Conservation (phyloP, 208 protist genomes). For the Balamuthia mandrillaris region DNA sequence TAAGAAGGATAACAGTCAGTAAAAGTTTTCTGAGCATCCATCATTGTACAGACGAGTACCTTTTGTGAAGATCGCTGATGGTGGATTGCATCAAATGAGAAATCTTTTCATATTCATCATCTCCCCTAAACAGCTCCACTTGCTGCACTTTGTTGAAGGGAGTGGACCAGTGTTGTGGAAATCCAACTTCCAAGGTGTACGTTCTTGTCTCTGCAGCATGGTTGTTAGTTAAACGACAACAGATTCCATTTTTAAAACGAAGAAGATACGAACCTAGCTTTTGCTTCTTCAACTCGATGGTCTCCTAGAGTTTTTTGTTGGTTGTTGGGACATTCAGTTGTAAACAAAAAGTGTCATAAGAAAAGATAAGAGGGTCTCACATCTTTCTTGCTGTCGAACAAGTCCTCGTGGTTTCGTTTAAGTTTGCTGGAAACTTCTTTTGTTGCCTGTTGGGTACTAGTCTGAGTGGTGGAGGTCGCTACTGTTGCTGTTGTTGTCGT, state of each 20-base stretch:
- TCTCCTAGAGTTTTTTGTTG: background rate
- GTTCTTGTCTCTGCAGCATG: background rate
- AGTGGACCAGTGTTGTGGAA: background rate
- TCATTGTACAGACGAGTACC: no score
- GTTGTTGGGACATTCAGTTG: background rate
- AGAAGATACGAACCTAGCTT: background rate
- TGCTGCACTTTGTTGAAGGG: background rate
- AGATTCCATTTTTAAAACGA: background rate
- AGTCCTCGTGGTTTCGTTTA: background rate
- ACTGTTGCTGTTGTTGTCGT: background rate
- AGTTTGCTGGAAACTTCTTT: background rate
- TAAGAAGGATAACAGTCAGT: no score
- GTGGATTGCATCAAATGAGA: background rate
- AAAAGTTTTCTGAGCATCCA: no score
- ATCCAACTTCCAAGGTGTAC: background rate
- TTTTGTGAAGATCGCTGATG: background rate
- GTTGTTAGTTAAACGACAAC: background rate
- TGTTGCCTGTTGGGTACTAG: background rate
- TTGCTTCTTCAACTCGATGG: background rate
- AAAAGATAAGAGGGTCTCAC: background rate
- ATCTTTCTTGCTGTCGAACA: background rate
- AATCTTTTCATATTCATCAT: background rate
- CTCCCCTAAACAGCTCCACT: background rate
- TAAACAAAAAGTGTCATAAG: background rate
- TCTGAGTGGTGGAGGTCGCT: background rate